A percentile compares a stretch with the other conserved stretches of the same genome.
Conservation (phyloP, 2,329 filamentous ascomycete genomes). For the Curvularia sp. region DNA sequence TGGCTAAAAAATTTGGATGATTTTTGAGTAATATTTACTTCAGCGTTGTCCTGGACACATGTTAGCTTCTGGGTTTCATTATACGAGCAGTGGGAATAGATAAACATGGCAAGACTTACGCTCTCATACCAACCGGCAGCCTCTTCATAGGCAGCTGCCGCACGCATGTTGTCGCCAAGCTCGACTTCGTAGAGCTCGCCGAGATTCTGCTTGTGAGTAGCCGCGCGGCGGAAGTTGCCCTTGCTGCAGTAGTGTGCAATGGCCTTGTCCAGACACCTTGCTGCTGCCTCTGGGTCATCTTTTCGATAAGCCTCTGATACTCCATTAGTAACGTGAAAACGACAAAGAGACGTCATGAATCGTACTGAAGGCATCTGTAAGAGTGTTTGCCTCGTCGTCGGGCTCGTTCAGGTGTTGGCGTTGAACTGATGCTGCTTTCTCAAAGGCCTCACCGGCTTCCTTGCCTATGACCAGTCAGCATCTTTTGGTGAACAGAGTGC, state of each 20-base stretch:
- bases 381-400: conserved; percentile 87
- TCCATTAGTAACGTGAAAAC: conserved; percentile 16
- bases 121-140: conserved; percentile 86
- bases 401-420: conserved; percentile 83
- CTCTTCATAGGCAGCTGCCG: conserved; percentile 82
- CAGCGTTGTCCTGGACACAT: conserved; percentile 44
- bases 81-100: not conserved
- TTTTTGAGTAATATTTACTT: conserved; percentile 32
- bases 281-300: conserved; percentile 81
- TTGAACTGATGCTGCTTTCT: conserved; percentile 82
- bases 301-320: conserved; percentile 78
- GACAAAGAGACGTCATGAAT: not conserved
- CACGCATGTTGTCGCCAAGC: conserved; percentile 76
- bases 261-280: conserved; percentile 77
- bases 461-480: conserved; percentile 63
- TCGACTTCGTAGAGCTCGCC: conserved; percentile 87
- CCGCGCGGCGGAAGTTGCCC: conserved; percentile 90
- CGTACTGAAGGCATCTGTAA: conserved; percentile 83
- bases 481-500: not conserved
- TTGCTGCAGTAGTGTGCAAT: conserved; percentile 87
- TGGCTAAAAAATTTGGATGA: conserved; percentile 24
- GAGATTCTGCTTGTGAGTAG: conserved; percentile 86
- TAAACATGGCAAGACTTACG: conserved; percentile 32
- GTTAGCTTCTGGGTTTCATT: conserved; percentile 26
- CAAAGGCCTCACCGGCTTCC: conserved; percentile 86